Evolutionary conservation across 164 flowering plant species (phyloP), one percentile per base, ranked within the genome.

Genomic region (Nymphaea thermarum): DNA sequence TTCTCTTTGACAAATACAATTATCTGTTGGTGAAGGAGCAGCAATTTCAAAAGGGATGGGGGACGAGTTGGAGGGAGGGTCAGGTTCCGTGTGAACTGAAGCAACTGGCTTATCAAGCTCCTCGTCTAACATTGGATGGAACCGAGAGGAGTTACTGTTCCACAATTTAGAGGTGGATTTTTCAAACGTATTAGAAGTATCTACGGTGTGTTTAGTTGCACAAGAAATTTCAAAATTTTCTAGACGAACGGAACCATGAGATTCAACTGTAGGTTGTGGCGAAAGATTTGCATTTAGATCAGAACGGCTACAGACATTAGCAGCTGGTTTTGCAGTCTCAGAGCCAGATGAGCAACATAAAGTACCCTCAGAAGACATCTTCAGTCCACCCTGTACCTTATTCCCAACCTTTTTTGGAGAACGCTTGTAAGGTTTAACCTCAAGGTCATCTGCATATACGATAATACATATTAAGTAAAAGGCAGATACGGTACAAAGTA

Each of bases 361-460:
- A 5, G 57, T 51, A 15, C 57, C 14, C 57, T 15, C 57, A 51
- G 57, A 51, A 51, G 57, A 15, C 57, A 51, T 10, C 57, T 10
- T 10, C 12, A 15, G 8, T 51, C 14, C 57, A 10, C 14, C 57
- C 57, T 51, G 57, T 51, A 3, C 57, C 14, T 8, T 51, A 51
- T 51, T 51, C 14, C 57, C 14, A 51, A 51, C 57, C 8, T 8
- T 3, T 51, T 51, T 51, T 51, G 57, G 14, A 8, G 57, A 8
- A 8, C 12, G 57, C 57, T 25, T 8, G 60, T 60, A 66, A 43
- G 70, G 64, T 66, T 7, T 55, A 64, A 63, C 64, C 36, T 60
- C 73, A 42, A 73, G 55, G 65, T 71, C 70, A 78, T 76, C 89
- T 83, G 67, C n/a, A 53, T 42, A 64, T 16, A 15, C 43, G 43